Conservation (phyloP, 139 green algal species). For the Asterochloris erici region DNA sequence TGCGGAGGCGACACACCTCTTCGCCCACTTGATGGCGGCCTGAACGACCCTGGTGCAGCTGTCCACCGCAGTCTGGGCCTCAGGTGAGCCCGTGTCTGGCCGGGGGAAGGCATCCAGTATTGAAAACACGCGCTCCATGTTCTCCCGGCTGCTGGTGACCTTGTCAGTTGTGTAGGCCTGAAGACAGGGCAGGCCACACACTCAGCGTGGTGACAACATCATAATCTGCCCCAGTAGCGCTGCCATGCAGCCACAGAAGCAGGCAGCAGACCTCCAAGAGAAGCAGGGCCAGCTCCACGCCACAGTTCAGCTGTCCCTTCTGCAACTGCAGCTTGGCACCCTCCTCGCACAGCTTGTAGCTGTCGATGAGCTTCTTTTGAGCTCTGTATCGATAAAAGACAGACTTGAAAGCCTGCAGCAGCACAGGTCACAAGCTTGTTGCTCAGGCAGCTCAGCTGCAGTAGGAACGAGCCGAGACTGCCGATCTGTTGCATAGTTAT, state of each 20-base stretch:
- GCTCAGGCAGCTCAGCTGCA: too few species aligned
- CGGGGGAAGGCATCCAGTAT: conserved; percentile 13
- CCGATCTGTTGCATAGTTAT: too few species aligned
- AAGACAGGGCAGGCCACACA: not conserved
- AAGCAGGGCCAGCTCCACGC: conserved; percentile 9
- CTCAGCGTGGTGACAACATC: too few species aligned
- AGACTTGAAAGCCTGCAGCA: not conserved
- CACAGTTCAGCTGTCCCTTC: conserved; percentile 14
- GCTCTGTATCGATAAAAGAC: conserved; percentile 9
- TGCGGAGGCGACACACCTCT: not conserved
- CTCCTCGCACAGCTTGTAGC: conserved; percentile 10
- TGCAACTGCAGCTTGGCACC: conserved; percentile 5
- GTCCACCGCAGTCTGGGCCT: conserved; percentile 2
- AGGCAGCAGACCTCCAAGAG: conserved; percentile 8
- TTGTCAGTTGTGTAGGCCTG: conserved; percentile 10
- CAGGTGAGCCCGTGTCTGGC: conserved; percentile 5
- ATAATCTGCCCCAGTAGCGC: too few species aligned
- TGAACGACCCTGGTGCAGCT: conserved; percentile 1
- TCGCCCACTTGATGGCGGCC: conserved; percentile 13
- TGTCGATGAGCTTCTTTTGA: conserved; percentile 14
- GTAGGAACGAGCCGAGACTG: too few species aligned
- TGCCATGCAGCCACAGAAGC: too few species aligned
- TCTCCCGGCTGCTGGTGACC: conserved; percentile 13
- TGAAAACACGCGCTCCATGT: conserved; percentile 12
- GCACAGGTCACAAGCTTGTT: too few species aligned